Percentiles rank a stretch among this genome's conserved stretches.
phyloP scores from a whole-genome alignment of 768 basidiomycete species.

The Hygrocybe punicea region DNA sequence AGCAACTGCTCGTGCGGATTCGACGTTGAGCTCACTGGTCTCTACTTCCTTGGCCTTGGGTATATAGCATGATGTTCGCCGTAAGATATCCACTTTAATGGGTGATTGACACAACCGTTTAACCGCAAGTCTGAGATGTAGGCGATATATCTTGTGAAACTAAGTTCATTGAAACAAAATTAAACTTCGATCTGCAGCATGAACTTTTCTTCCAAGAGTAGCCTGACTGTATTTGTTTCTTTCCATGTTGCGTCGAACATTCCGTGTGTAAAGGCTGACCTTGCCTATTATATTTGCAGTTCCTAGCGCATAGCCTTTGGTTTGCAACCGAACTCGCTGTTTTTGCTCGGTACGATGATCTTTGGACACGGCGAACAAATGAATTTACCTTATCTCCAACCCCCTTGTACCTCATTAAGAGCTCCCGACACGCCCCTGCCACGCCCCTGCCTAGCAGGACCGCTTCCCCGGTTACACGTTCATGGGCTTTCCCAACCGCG shows the following conservation, averaged over 20 bases:
- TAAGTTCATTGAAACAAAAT: constrained; percentile 40
- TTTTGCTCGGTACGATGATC: background rate
- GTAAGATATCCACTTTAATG: no score
- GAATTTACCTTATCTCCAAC: constrained; percentile 50
- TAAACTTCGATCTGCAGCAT: constrained; percentile 35
- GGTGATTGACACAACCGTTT: background rate
- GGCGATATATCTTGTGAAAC: constrained; percentile 4
- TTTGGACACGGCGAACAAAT: constrained; percentile 12
- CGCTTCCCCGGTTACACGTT: constrained; percentile 51
- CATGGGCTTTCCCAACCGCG: constrained; percentile 41
- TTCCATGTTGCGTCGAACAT: constrained; percentile 26
- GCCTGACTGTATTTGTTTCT: constrained; percentile 10
- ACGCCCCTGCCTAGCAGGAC: constrained; percentile 38
- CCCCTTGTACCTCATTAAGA: constrained; percentile 56
- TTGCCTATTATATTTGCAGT: constrained; percentile 1
- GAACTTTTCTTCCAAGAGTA: constrained; percentile 10
- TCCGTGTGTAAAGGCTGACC: constrained; percentile 1
- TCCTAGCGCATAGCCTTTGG: background rate
- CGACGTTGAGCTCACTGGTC: no score
- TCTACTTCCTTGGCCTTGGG: background rate
- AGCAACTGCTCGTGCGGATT: no score
- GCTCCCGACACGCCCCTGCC: constrained; percentile 59
- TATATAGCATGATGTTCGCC: background rate
- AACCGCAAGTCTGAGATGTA: background rate
- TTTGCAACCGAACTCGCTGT: background rate